phyloP scores from a whole-genome alignment of 192 early-diverging fungal species.

The Gaertneriomyces sp. region DNA sequence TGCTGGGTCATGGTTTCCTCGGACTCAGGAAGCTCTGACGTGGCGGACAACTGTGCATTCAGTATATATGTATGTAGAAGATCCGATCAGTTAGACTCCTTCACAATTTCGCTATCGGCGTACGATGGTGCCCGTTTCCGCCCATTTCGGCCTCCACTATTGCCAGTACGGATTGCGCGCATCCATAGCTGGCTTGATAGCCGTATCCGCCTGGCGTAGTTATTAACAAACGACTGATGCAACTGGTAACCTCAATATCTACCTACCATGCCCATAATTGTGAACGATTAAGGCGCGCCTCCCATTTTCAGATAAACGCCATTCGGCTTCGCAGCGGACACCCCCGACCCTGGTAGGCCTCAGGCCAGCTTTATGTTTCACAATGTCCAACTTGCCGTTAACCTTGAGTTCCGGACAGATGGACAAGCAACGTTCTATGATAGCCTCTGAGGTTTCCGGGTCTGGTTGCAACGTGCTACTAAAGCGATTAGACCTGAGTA shows the following conservation, averaged over 20 bases:
- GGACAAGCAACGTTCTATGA: conserved; percentile 40
- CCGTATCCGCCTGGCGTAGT: conserved; percentile 30
- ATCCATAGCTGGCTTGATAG: conserved; percentile 30
- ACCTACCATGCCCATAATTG: conserved; percentile 50
- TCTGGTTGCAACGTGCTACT: conserved; percentile 29
- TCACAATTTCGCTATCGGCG: too few relatives aligned
- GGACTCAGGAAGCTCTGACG: conserved; percentile 29
- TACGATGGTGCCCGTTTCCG: too few relatives aligned
- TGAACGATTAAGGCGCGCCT: conserved; percentile 38
- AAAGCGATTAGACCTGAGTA: not conserved
- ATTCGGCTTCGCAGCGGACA: conserved; percentile 38
- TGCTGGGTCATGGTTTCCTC: conserved; percentile 40
- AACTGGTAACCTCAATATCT: conserved; percentile 20
- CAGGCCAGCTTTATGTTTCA: conserved; percentile 42
- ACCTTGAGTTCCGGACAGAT: conserved; percentile 52
- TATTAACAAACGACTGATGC: conserved; percentile 16
- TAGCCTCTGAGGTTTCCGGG: conserved; percentile 29
- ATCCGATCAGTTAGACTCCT: too few relatives aligned
- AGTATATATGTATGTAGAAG: too few relatives aligned
- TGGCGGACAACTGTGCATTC: too few relatives aligned
- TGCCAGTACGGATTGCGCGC: conserved; percentile 27
- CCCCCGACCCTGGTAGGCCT: conserved; percentile 45
- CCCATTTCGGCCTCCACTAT: too few relatives aligned
- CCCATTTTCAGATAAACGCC: conserved; percentile 17
- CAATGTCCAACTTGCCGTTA: conserved; percentile 37